Base-by-base conservation (phyloP, 345 rosid species). In the Melastoma malabathricum region DNA sequence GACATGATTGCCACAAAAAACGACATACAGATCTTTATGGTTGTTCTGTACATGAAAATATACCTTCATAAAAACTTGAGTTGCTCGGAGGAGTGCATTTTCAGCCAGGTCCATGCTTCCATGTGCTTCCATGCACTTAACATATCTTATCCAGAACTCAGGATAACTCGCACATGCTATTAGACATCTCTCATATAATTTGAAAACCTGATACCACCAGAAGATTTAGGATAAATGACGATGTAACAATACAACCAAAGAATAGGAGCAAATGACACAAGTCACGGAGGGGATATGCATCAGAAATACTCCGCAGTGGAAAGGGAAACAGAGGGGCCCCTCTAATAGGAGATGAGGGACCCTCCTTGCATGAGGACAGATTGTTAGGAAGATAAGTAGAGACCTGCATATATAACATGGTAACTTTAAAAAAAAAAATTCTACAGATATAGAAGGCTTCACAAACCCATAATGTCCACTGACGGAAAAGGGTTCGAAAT, bases 61-160 rank as follows among this genome's bases (percentile, higher is more conserved):
- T 77, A 93, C 99, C 99, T 93, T 93, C 59, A 93, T 97, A 67
- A 88, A 93, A 47, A 81, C 86, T 69, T 88, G 89, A 46, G 95
- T 81, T 59, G 99, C 94, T 64, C 97, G 92, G 67, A 71, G 60
- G 56, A 93, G 94, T 14, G 94, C 97, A 65, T 85, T 88, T 51
- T 83, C 78, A 15, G 84, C 94, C 68, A 88, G 84, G 65, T 93
- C 99, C 80, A 66, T 65, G 49, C 81, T 88, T 66, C 83, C 86
- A 62, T 69, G 76, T 53, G 70, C 72, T 72, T 80, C 77, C 99
- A 88, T 85, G 73, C 84, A 70, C 69, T 83, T 68, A 54, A 81
- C 69, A 69, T 93, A 93, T 8, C 94, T 77, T 48, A 83, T 76
- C 99, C 99, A 93, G 58, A 81, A 88, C 51, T 83, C 95, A 0